Conservation (phyloP, 2,329 filamentous ascomycete species). For the Beauveria scarabaeidicola region DNA sequence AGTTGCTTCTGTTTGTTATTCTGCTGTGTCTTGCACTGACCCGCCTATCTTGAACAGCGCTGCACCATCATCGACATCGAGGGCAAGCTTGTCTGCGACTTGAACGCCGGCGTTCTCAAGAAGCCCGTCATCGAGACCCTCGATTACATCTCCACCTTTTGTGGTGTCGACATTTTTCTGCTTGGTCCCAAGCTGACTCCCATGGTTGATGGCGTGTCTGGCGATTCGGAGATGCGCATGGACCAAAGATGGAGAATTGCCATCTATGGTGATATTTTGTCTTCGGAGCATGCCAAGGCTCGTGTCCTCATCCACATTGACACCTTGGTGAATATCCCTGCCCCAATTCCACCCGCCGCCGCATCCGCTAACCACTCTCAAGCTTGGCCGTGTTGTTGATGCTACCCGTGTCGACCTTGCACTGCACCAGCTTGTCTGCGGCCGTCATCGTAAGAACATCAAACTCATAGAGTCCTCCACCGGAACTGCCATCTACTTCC, state of each 20-base stretch:
- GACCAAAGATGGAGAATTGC: conserved; percentile 87
- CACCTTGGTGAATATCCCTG: conserved; percentile 55
- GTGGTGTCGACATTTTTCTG: conserved; percentile 93
- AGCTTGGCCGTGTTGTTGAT: conserved; percentile 70
- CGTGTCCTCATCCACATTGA: conserved; percentile 95
- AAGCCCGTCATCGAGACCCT: conserved; percentile 73
- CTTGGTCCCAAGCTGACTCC: conserved; percentile 82
- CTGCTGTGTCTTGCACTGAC: conserved; percentile 10
- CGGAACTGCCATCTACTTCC: conserved; percentile 96
- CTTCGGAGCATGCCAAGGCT: conserved; percentile 93
- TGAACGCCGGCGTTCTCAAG: conserved; percentile 57
- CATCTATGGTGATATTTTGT: conserved; percentile 92
- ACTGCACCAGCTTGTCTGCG: conserved; percentile 85
- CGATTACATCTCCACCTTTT: conserved; percentile 77
- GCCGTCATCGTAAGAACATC: conserved; percentile 92
- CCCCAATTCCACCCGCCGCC: conserved; percentile 2
- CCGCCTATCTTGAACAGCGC: conserved; percentile 45
- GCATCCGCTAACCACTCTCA: conserved; percentile 12
- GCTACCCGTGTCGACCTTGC: conserved; percentile 74
- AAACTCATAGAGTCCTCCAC: conserved; percentile 95
- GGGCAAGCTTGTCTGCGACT: conserved; percentile 78
- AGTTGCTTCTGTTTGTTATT: not conserved
- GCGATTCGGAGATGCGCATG: conserved; percentile 72
- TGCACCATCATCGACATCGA: conserved; percentile 92
- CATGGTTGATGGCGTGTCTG: conserved; percentile 65